phyloP scores from a whole-genome alignment of 805 yeast genomes.

The Nakazawaea ishiwadae region DNA sequence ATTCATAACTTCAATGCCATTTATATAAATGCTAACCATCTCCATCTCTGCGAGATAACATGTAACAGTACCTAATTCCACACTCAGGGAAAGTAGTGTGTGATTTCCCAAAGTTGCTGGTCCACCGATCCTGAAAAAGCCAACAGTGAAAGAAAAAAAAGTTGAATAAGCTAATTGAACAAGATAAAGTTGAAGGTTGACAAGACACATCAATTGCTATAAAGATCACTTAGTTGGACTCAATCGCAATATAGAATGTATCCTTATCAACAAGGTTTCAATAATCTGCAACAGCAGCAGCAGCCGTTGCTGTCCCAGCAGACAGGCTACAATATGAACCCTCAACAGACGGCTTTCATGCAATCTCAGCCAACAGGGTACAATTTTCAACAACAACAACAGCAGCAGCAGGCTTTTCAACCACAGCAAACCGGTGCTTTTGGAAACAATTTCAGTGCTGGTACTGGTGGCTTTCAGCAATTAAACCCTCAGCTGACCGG shows the following conservation, averaged over 20 bases:
- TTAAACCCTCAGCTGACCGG: slow-evolving; percentile 24
- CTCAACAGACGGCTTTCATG: slow-evolving; percentile 4
- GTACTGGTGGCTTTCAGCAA: slow-evolving; percentile 15
- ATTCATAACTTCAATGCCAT: too few species aligned
- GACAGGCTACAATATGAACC: slow-evolving; percentile 16
- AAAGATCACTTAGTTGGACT: too few species aligned
- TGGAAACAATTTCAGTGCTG: slow-evolving; percentile 22
- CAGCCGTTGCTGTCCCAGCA: slow-evolving; percentile 27
- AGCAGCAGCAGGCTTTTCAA: slow-evolving; percentile 25
- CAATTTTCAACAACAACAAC: slow-evolving; percentile 26
- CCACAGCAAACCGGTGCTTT: slow-evolving; percentile 38
- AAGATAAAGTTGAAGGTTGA: too few species aligned
- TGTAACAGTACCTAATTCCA: too few species aligned
- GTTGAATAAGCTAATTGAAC: too few species aligned
- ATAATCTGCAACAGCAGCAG: slow-evolving; percentile 7
- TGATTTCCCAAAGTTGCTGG: too few species aligned
- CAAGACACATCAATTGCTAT: not conserved
- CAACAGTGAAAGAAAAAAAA: not conserved
- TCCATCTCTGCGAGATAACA: too few species aligned
- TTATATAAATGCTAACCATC: too few species aligned
- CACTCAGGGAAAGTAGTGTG: too few species aligned
- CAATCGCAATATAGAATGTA: too few species aligned
- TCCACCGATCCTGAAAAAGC: too few species aligned
- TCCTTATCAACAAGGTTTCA: slow-evolving; percentile 9
- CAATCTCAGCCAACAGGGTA: slow-evolving; percentile 15